These are phyloP conservation scores for Meyerozyma guilliermondii DNA, from an alignment of 1,139 yeast species.

Conservation along the genomic window DNA sequence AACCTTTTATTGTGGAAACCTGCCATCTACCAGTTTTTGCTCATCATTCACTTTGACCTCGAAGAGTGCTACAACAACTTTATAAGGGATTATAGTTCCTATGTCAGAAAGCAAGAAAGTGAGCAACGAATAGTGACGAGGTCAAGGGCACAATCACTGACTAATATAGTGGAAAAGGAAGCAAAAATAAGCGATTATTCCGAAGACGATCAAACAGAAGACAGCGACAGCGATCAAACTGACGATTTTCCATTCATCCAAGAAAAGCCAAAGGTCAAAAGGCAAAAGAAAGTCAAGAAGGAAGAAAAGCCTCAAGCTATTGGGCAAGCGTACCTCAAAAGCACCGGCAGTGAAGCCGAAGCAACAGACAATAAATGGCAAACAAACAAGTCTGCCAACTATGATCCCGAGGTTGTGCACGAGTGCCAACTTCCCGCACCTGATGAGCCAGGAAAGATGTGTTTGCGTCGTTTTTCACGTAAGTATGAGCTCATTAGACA, in stretches of 20 bases:
- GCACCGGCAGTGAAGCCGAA: constrained; percentile 12
- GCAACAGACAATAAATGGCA: constrained; percentile 10
- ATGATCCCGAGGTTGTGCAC: constrained; percentile 47
- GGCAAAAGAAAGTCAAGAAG: background rate
- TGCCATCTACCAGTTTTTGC: constrained; percentile 37
- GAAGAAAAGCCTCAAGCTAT: constrained; percentile 4
- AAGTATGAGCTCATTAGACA: constrained; percentile 93
- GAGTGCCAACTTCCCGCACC: constrained; percentile 46
- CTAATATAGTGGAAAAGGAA: background rate
- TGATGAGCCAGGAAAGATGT: constrained; percentile 50
- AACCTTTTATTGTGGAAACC: constrained; percentile 42
- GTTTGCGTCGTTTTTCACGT: constrained; percentile 82
- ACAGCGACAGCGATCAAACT: background rate
- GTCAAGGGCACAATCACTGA: constrained; percentile 8
- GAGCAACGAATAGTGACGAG: constrained; percentile 5
- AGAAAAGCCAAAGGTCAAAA: background rate
- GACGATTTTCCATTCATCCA: background rate
- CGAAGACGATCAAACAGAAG: background rate
- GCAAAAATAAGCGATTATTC: background rate
- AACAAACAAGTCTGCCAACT: constrained; percentile 37
- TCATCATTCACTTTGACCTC: constrained; percentile 35
- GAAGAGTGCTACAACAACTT: constrained; percentile 36
- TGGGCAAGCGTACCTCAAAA: constrained; percentile 2
- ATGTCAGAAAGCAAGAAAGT: constrained; percentile 17
- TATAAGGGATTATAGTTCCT: constrained; percentile 29